Evolutionary conservation across 805 yeast species (phyloP).

Genomic region (Metschnikowia aberdeeniae): DNA sequence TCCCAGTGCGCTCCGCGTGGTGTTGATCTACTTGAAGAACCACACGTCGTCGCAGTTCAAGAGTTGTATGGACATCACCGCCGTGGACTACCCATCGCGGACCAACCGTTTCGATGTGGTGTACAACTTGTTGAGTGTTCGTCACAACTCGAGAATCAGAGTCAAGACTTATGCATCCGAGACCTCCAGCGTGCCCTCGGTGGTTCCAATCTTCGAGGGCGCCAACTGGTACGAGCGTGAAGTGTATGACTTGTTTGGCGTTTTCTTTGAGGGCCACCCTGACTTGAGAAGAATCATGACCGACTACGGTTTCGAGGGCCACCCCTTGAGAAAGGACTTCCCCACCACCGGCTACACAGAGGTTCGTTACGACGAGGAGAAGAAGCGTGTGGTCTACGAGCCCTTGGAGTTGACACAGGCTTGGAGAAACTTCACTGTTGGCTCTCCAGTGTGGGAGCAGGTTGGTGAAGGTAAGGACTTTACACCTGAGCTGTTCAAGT

Average conservation of each 20-base stretch:
- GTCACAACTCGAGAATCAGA: slow-evolving; percentile 82
- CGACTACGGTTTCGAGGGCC: slow-evolving; percentile 90
- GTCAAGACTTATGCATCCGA: slow-evolving; percentile 87
- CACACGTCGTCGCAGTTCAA: slow-evolving; percentile 82
- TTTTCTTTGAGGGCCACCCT: slow-evolving; percentile 85
- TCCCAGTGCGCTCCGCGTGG: slow-evolving; percentile 73
- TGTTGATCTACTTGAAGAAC: slow-evolving; percentile 62
- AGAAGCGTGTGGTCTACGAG: slow-evolving; percentile 83
- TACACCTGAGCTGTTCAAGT: slow-evolving; percentile 75
- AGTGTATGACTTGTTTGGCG: slow-evolving; percentile 82
- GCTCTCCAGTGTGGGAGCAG: slow-evolving; percentile 88
- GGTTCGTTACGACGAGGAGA: slow-evolving; percentile 85
- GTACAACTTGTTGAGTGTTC: slow-evolving; percentile 73
- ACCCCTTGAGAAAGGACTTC: slow-evolving; percentile 88
- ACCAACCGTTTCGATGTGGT: slow-evolving; percentile 84
- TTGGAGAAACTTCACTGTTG: slow-evolving; percentile 85
- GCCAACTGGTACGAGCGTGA: slow-evolving; percentile 92
- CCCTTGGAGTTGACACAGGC: slow-evolving; percentile 91
- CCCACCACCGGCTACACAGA: slow-evolving; percentile 91
- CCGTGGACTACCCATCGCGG: slow-evolving; percentile 82
- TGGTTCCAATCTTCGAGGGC: slow-evolving; percentile 69
- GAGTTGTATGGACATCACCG: slow-evolving; percentile 75
- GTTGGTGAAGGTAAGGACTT: slow-evolving; percentile 83
- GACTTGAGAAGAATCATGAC: slow-evolving; percentile 87
- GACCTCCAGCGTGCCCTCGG: slow-evolving; percentile 74